A percentile compares a stretch with the other conserved stretches of the same genome.
Conservation (phyloP, 495 filamentous ascomycete species). For the Penicillium odoratum region DNA sequence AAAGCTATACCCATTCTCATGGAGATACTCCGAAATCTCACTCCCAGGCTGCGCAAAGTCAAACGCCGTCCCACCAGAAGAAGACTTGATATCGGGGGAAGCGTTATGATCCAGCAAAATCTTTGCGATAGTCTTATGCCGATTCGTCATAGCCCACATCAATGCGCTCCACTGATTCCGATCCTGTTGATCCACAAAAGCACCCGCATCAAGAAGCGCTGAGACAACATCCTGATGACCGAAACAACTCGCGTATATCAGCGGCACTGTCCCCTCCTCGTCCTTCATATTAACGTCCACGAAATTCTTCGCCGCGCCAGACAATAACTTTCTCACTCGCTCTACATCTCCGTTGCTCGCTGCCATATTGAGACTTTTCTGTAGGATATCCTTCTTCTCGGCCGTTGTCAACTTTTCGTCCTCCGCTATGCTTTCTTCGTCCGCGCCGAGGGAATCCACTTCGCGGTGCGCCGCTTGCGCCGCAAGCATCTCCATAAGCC, state of each 20-base stretch:
- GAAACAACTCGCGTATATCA: constrained; percentile 99
- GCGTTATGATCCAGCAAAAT: constrained; percentile 88
- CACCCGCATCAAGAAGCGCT: constrained; percentile 80
- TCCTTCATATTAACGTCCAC: constrained; percentile 90
- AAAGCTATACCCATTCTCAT: constrained; percentile 89
- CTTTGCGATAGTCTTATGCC: constrained; percentile 94
- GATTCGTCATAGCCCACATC: constrained; percentile 99
- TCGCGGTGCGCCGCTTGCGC: constrained; percentile 82
- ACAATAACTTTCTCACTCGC: constrained; percentile 71
- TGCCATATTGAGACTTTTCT: constrained; percentile 90
- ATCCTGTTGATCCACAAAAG: constrained; percentile 92
- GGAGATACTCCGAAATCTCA: constrained; percentile 92
- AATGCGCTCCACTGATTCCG: constrained; percentile 95
- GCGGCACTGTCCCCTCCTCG: constrained; percentile 88
- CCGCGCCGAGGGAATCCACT: constrained; percentile 66
- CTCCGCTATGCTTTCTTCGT: constrained; percentile 75
- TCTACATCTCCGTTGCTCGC: constrained; percentile 94
- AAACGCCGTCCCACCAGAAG: constrained; percentile 90
- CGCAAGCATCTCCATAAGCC: constrained; percentile 93
- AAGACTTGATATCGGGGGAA: constrained; percentile 92
- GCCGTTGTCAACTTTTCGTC: constrained; percentile 71
- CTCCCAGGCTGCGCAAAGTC: constrained; percentile 94
- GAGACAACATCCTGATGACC: constrained; percentile 89
- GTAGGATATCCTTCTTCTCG: constrained; percentile 78
- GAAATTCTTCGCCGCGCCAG: constrained; percentile 70